A percentile compares a stretch with the other conserved stretches of the same genome.
These are phyloP conservation scores for Daldinia concentrica DNA, from an alignment of 495 filamentous ascomycete species.

Conservation along the genomic window DNA sequence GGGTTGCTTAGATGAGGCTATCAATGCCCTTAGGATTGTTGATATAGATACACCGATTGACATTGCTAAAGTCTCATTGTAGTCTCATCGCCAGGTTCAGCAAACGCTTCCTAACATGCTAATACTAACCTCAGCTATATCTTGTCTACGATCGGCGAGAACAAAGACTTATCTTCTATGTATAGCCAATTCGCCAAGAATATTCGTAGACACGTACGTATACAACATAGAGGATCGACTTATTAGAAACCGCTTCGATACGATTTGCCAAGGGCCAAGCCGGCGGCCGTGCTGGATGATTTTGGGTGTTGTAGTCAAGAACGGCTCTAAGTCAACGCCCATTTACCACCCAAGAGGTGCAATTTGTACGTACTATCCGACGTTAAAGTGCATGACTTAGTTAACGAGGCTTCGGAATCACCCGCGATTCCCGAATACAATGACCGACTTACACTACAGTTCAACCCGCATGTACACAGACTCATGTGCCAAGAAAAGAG, in stretches of 20 bases:
- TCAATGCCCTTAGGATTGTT: neutral
- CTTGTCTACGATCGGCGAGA: constrained; percentile 28
- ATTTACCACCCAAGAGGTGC: constrained; percentile 30
- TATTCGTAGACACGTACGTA: constrained; percentile 35
- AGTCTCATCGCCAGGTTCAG: constrained; percentile 29
- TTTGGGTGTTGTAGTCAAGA: constrained; percentile 17
- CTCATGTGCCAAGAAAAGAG: constrained; percentile 45
- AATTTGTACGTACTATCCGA: constrained; percentile 30
- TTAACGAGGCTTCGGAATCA: constrained; percentile 34
- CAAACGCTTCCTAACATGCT: neutral
- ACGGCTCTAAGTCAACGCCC: constrained; percentile 22
- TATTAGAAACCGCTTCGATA: constrained; percentile 36
- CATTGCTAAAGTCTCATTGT: constrained; percentile 6
- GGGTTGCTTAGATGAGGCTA: neutral
- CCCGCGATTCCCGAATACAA: constrained; percentile 43
- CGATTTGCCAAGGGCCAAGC: constrained; percentile 42
- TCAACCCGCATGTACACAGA: constrained; percentile 37
- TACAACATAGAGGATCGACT: constrained; percentile 35
- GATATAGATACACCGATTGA: neutral
- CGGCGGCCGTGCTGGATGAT: constrained; percentile 31
- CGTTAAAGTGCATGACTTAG: constrained; percentile 23
- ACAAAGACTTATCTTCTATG: constrained; percentile 27
- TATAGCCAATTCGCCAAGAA: constrained; percentile 40
- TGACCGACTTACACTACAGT: constrained; percentile 46
- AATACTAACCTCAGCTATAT: constrained; percentile 12